Evolutionary conservation across 2,329 filamentous ascomycete species (phyloP), one percentile per base, ranked within the genome.

Genomic region (Calonectria pteridis): DNA sequence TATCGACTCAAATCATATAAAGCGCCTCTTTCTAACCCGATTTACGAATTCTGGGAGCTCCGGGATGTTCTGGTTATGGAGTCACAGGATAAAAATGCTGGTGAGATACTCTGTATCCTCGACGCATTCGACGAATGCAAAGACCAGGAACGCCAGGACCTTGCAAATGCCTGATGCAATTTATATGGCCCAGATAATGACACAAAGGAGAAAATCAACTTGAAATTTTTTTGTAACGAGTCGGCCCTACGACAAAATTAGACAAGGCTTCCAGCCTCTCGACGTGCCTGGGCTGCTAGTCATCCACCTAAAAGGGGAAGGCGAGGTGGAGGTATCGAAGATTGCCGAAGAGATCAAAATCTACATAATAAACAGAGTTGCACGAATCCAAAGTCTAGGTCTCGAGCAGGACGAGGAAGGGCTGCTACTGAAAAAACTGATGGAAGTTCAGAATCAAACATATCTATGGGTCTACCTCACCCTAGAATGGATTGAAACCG

Each of bases 41-140:
- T n/a, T n/a, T n/a, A n/a, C n/a, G n/a, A n/a, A 37, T 37, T 37
- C 6, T 1, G 9, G 4, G 35, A 37, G 3, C 35, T 37, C 6
- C 16, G 35, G 35, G 13, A 37, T 1, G 13, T 37, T 4, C 14
- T 37, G 11, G 4, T 37, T 14, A 37, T 4, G 5, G 13, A 4
- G 4, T 14, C 35, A 16, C 11, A 37, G 11, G 14, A 37, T 10
- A 16, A 14, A 16, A 3, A 16, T 37, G 35, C 35, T 4, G 35
- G 35, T 4, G 13, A 37, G 6, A 16, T 37, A 3, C 13, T 37
- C 14, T 85, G 82, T 67, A 70, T 87, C 31, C 64, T 87, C 0
- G 86, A 87, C 77, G 85, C 84, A 6, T 66, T 87, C 2, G 85
- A 87, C 59, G 85, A 87, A 75, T 87, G 86, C 69, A 59, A 79